These are phyloP conservation scores for Tieghemiomyces parasiticus DNA, from an alignment of 192 early-diverging fungal genomes.

Conservation along the genomic window DNA sequence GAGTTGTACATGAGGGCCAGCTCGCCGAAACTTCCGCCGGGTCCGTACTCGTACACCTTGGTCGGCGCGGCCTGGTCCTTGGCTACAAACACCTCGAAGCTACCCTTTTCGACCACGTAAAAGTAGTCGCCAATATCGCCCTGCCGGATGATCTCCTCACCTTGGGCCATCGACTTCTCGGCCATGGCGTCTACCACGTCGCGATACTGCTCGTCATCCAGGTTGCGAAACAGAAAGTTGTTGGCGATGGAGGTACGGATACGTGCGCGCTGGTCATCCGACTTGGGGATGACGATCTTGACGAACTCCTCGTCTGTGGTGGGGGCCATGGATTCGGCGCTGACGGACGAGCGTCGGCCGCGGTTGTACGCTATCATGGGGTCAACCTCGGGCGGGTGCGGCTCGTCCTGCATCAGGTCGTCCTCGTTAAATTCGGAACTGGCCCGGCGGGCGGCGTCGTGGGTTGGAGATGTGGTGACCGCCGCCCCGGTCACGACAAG, in stretches of 20 bases:
- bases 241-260: conserved; percentile 66
- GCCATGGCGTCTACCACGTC: conserved; percentile 95
- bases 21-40: conserved; percentile 92
- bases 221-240: conserved; percentile 87
- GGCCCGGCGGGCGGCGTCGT: conserved; percentile 24
- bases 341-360: conserved; percentile 85
- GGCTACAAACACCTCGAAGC: conserved; percentile 79
- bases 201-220: conserved; percentile 90
- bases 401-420: conserved; percentile 46
- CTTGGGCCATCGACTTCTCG: conserved; percentile 58
- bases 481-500: too few species aligned
- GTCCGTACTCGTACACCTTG: conserved; percentile 65
- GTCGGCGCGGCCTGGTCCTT: conserved; percentile 43
- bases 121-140: conserved; percentile 96
- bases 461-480: too few species aligned
- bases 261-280: conserved; percentile 64
- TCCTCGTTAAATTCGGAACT: conserved; percentile 26
- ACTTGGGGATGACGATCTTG: conserved; percentile 80
- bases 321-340: conserved; percentile 93
- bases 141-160: conserved; percentile 76
- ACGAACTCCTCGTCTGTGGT: conserved; percentile 58
- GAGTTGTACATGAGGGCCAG: conserved; percentile 99
- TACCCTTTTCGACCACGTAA: conserved; percentile 92
- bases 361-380: conserved; percentile 60
- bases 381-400: conserved; percentile 35